These are phyloP conservation scores for Xanthoconium separans DNA, from an alignment of 1,284 basidiomycete genomes.

Conservation along the genomic window DNA sequence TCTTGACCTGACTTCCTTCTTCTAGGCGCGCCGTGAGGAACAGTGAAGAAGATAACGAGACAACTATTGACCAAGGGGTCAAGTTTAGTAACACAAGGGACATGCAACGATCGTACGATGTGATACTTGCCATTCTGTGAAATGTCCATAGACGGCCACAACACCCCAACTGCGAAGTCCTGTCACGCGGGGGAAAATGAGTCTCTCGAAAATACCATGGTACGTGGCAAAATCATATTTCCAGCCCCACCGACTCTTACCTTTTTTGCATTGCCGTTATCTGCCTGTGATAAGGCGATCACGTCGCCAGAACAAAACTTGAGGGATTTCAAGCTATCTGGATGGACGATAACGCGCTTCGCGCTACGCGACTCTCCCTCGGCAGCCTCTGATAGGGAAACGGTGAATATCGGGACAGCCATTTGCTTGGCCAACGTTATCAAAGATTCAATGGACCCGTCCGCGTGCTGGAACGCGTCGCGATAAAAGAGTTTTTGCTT, in stretches of 20 bases:
- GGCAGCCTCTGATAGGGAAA: slow-evolving; percentile 37
- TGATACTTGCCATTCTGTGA: slow-evolving; percentile 51
- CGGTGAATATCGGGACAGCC: slow-evolving; percentile 44
- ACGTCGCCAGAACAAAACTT: slow-evolving; percentile 73
- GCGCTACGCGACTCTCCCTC: slow-evolving; percentile 50
- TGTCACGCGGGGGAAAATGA: slow-evolving; percentile 31
- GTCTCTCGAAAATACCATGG: slow-evolving; percentile 10
- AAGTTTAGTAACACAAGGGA: slow-evolving; percentile 21
- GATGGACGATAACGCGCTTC: slow-evolving; percentile 65
- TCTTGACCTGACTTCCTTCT: slow-evolving; percentile 43
- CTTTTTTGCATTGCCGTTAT: slow-evolving; percentile 36
- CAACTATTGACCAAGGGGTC: slow-evolving; percentile 38
- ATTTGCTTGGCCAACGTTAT: slow-evolving; percentile 22
- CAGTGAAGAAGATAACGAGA: slow-evolving; percentile 54
- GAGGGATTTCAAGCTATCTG: slow-evolving; percentile 59
- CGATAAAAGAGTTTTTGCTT: background rate
- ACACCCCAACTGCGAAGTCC: slow-evolving; percentile 63
- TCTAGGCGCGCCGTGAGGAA: slow-evolving; percentile 58
- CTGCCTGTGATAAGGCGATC: slow-evolving; percentile 50
- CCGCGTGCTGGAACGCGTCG: background rate
- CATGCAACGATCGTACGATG: slow-evolving; percentile 1
- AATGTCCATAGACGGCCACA: slow-evolving; percentile 68
- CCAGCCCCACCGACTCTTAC: slow-evolving; percentile 28
- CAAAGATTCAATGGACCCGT: background rate
- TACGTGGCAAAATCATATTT: slow-evolving; percentile 3